phyloP scores from a whole-genome alignment of 768 basidiomycete genomes.

The Omphalotus guepiniiformis region DNA sequence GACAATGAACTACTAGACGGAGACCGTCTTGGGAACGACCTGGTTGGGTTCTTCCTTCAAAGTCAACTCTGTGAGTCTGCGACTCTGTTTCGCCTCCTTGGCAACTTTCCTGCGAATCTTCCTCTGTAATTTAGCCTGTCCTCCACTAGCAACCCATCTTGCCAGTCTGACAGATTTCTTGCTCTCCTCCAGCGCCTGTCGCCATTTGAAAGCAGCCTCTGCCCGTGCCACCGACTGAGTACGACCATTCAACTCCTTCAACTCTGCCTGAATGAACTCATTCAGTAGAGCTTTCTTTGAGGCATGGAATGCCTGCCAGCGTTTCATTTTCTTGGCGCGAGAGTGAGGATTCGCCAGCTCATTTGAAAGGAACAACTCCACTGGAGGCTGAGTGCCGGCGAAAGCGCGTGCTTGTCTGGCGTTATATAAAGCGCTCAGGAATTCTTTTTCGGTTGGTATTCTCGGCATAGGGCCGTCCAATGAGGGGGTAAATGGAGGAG shows the following conservation, averaged over 20 bases:
- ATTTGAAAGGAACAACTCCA: slow-evolving; percentile 60
- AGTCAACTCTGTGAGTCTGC: slow-evolving; percentile 51
- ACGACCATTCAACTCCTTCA: slow-evolving; percentile 56
- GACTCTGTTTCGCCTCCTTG: slow-evolving; percentile 48
- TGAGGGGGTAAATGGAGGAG: slow-evolving; percentile 46
- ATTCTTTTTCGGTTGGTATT: slow-evolving; percentile 49
- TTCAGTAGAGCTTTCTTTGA: slow-evolving; percentile 47
- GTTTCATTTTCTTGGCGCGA: slow-evolving; percentile 73
- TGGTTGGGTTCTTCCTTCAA: slow-evolving; percentile 58
- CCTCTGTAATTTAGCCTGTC: slow-evolving; percentile 47
- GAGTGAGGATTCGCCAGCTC: slow-evolving; percentile 82
- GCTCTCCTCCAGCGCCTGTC: slow-evolving; percentile 53
- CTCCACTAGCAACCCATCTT: slow-evolving; percentile 46
- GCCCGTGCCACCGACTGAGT: slow-evolving; percentile 58
- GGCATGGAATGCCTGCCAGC: slow-evolving; percentile 60
- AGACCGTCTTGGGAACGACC: slow-evolving; percentile 49
- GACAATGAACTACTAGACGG: too few relatives aligned
- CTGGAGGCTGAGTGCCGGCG: slow-evolving; percentile 49
- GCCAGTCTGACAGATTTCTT: slow-evolving; percentile 58
- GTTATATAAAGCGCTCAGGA: slow-evolving; percentile 55
- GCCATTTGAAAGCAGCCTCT: slow-evolving; percentile 75
- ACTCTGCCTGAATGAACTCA: slow-evolving; percentile 49
- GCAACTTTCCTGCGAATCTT: slow-evolving; percentile 44
- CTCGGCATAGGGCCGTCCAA: slow-evolving; percentile 33
- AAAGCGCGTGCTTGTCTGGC: slow-evolving; percentile 36